A percentile compares a stretch with the other conserved stretches of the same genome.
Evolutionary conservation across 1,139 yeast genomes (phyloP).

Genomic region (Blastobotrys persicus): DNA sequence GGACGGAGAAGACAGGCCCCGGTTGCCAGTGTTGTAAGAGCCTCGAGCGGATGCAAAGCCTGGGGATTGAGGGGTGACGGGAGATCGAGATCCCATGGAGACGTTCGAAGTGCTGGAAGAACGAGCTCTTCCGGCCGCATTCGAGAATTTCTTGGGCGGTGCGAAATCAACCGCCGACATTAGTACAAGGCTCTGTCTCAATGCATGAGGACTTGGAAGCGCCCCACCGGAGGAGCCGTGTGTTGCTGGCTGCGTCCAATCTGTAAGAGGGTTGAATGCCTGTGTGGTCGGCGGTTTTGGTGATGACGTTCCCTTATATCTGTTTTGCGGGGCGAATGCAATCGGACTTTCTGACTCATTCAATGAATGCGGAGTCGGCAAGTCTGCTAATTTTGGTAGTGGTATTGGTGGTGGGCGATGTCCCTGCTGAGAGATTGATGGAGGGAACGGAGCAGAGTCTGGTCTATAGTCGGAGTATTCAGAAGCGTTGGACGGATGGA

Average conservation of each 20-base stretch:
- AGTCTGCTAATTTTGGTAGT: constrained; percentile 27
- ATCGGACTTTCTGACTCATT: constrained; percentile 32
- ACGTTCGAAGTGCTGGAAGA: constrained; percentile 9
- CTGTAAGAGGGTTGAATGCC: constrained; percentile 25
- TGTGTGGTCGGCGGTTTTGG: constrained; percentile 18
- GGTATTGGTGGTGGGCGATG: constrained; percentile 21
- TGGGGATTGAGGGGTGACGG: constrained; percentile 6
- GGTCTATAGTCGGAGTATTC: constrained; percentile 16
- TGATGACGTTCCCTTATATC: constrained; percentile 21
- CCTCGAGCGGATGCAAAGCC: constrained; percentile 10
- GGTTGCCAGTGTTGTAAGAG: constrained; percentile 4
- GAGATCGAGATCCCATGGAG: constrained; percentile 5
- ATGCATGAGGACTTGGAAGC: constrained; percentile 35
- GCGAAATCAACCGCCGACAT: constrained; percentile 34
- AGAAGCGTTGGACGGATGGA: constrained; percentile 14
- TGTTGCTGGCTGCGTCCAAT: constrained; percentile 10
- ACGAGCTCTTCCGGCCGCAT: constrained; percentile 16
- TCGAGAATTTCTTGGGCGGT: constrained; percentile 33
- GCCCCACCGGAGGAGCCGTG: constrained; percentile 18
- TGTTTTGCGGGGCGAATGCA: constrained; percentile 33
- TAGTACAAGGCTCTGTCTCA: constrained; percentile 33
- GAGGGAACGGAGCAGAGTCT: constrained; percentile 15
- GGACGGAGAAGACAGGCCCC: constrained; percentile 9
- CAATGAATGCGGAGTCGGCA: constrained; percentile 37
- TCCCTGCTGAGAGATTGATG: constrained; percentile 18